These are phyloP conservation scores for Ganoderma resinaceum DNA, from an alignment of 1,284 basidiomycete species.

Conservation along the genomic window DNA sequence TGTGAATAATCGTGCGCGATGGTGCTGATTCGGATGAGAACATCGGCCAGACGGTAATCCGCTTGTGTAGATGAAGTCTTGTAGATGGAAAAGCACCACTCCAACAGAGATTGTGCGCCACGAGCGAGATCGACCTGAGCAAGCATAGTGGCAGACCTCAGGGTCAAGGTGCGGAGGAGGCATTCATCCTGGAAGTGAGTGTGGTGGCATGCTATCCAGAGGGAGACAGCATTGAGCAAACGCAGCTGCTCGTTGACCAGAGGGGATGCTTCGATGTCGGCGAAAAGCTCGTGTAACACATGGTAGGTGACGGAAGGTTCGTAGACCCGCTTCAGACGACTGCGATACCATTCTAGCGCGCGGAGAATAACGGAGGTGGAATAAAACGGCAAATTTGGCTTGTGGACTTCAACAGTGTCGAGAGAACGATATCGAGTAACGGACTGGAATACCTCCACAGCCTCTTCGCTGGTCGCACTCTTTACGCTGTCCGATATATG, in stretches of 20 bases:
- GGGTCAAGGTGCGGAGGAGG: slow-evolving; percentile 72
- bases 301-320: slow-evolving; percentile 73
- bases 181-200: slow-evolving; percentile 62
- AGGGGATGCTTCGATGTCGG: slow-evolving; percentile 70
- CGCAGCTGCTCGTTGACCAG: slow-evolving; percentile 89
- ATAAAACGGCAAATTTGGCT: slow-evolving; percentile 68
- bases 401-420: slow-evolving; percentile 59
- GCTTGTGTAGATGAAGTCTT: slow-evolving; percentile 40
- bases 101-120: slow-evolving; percentile 76
- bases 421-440: slow-evolving; percentile 58
- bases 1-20: slow-evolving; percentile 60
- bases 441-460: slow-evolving; percentile 51
- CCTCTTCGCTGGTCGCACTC: slow-evolving; percentile 40
- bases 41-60: slow-evolving; percentile 64
- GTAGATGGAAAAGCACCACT: slow-evolving; percentile 74
- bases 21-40: slow-evolving; percentile 69
- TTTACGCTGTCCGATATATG: slow-evolving; percentile 56
- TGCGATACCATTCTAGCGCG: slow-evolving; percentile 66
- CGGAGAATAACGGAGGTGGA: slow-evolving; percentile 55
- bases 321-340: slow-evolving; percentile 46
- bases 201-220: slow-evolving; percentile 72
- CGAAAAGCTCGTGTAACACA: slow-evolving; percentile 77
- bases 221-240: slow-evolving; percentile 73
- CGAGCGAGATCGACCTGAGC: slow-evolving; percentile 71
- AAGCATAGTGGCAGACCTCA: slow-evolving; percentile 72